Conservation (phyloP, 2,329 filamentous ascomycete genomes). For the Talaromyces sp. region DNA sequence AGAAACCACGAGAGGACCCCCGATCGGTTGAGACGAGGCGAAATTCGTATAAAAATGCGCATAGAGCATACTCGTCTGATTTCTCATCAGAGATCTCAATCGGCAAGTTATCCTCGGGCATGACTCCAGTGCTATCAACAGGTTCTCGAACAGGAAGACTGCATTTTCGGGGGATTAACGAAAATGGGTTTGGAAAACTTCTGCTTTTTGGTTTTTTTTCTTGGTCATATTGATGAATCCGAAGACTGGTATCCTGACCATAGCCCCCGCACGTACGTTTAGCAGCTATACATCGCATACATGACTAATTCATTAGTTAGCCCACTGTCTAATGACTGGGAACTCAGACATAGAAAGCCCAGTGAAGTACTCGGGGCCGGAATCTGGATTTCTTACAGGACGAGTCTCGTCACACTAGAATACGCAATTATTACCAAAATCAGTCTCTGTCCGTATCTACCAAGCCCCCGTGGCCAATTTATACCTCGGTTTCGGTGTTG, state of each 20-base stretch:
- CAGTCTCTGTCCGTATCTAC: neutral
- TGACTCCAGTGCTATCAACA: neutral
- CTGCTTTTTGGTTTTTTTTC: neutral
- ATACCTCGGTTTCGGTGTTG: neutral
- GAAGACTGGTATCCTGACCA: neutral
- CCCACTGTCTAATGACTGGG: neutral
- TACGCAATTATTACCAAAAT: neutral
- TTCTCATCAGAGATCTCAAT: conserved; percentile 1
- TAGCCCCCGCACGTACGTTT: conserved; percentile 6
- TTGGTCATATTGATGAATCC: conserved; percentile 1
- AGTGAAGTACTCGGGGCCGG: neutral
- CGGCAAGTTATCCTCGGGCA: neutral
- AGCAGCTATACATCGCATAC: conserved; percentile 3
- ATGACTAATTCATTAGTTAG: neutral
- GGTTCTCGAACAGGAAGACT: conserved; percentile 2
- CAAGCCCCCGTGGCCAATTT: neutral
- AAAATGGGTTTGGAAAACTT: neutral
- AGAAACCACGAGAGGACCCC: neutral
- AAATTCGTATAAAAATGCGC: conserved; percentile 6
- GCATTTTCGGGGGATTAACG: conserved; percentile 1
- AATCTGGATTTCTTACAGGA: neutral
- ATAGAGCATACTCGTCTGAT: neutral
- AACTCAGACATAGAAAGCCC: neutral
- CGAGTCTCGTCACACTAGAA: conserved; percentile 8
- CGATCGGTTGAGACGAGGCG: neutral